Conservation (phyloP, 2,329 filamentous ascomycete species). For the Chaetomiaceae sp. region DNA sequence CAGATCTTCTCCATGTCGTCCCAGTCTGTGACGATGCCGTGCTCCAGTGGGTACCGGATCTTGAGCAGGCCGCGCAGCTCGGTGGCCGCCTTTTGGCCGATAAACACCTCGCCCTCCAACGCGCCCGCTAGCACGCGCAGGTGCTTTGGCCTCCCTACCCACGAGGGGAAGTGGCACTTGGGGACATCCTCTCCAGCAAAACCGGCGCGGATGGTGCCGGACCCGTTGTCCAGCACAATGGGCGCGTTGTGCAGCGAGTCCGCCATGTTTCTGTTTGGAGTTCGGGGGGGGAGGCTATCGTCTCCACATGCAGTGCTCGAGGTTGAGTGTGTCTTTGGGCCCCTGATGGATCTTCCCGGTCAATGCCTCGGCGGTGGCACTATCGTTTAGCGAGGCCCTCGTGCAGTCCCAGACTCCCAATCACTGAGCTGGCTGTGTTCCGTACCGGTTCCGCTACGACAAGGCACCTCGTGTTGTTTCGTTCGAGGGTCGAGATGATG, state of each 20-base stretch:
- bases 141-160: conserved; percentile 94
- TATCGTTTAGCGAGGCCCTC: not conserved
- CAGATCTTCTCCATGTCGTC: conserved; percentile 99
- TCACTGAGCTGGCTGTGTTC: too few relatives aligned
- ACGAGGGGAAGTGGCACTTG: conserved; percentile 96
- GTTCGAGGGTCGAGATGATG: too few relatives aligned
- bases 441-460: too few relatives aligned
- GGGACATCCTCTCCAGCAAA: conserved; percentile 95
- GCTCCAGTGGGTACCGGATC: conserved; percentile 92
- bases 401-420: too few relatives aligned
- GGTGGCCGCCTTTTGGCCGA: conserved; percentile 81
- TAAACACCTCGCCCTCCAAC: conserved; percentile 94
- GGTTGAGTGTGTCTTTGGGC: not conserved
- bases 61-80: conserved; percentile 90
- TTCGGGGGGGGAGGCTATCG: not conserved
- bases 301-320: conserved; percentile 1
- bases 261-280: conserved; percentile 38
- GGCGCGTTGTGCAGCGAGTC: conserved; percentile 86
- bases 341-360: not conserved
- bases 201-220: conserved; percentile 92
- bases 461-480: too few relatives aligned
- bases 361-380: not conserved
- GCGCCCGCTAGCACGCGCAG: conserved; percentile 91
- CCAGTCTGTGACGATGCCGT: conserved; percentile 98
- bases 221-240: conserved; percentile 98